These are phyloP conservation scores for Solanum bulbocastanum DNA, from an alignment of 257 asterid genomes.

Conservation along the genomic window DNA sequence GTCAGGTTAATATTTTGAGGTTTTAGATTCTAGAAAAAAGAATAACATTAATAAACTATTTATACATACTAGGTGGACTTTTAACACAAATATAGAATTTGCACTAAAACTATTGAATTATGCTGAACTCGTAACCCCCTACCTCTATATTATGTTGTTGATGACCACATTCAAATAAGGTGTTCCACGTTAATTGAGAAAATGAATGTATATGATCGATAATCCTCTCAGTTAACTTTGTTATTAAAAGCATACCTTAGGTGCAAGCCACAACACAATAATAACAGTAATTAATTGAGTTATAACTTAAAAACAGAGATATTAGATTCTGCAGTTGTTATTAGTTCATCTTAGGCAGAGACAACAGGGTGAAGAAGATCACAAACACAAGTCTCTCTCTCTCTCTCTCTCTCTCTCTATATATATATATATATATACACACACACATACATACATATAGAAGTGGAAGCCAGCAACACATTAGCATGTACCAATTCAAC, in stretches of 20 bases:
- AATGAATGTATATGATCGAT: background rate
- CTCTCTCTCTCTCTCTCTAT: too few relatives aligned
- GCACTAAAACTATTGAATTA: rapidly evolving
- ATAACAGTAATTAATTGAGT: background rate
- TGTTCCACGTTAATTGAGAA: background rate
- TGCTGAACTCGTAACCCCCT: rapidly evolving
- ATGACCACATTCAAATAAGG: background rate
- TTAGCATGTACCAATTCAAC: background rate
- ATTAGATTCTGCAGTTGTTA: background rate
- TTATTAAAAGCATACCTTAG: background rate
- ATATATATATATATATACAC: too few relatives aligned
- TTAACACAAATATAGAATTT: background rate
- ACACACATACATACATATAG: background rate
- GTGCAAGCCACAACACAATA: too few relatives aligned
- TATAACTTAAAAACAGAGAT: background rate
- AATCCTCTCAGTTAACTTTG: background rate
- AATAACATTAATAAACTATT: background rate
- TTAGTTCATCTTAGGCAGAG: background rate
- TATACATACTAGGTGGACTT: background rate
- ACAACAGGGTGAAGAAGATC: background rate
- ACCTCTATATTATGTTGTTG: background rate
- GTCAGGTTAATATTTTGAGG: background rate
- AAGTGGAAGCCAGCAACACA: background rate
- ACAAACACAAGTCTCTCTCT: background rate
- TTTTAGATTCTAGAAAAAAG: background rate